These are phyloP conservation scores for Ehretia macrophylla DNA, from an alignment of 257 asterid species.

Conservation along the genomic window DNA sequence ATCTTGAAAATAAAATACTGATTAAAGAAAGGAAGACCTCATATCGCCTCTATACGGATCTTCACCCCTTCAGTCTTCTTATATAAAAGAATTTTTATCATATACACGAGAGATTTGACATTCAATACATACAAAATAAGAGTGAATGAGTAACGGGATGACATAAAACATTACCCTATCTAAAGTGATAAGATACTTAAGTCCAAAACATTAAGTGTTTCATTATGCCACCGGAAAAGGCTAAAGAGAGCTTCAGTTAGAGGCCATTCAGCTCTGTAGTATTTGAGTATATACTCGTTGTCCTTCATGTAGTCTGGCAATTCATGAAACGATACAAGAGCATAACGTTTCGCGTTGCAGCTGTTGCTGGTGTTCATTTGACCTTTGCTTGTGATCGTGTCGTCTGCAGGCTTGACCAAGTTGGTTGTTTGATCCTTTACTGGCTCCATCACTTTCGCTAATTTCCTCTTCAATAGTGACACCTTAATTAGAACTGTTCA, in stretches of 20 bases:
- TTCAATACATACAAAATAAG: too few relatives aligned
- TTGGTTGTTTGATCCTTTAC: conserved; percentile 7
- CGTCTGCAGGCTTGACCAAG: conserved; percentile 14
- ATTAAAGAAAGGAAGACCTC: neutral
- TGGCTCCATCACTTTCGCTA: conserved; percentile 29
- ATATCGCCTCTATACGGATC: neutral
- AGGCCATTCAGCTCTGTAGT: conserved; percentile 87
- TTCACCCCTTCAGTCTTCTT: too few relatives aligned
- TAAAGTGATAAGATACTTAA: too few relatives aligned
- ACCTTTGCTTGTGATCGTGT: conserved; percentile 3
- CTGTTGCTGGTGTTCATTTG: too few relatives aligned
- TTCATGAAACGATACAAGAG: conserved; percentile 52
- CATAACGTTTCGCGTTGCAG: conserved; percentile 16
- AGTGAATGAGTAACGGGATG: too few relatives aligned
- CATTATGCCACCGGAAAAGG: conserved; percentile 90
- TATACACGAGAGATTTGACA: too few relatives aligned
- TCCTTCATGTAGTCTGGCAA: conserved; percentile 95
- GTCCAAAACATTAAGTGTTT: conserved; percentile 98
- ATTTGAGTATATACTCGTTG: conserved; percentile 68
- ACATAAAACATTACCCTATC: too few relatives aligned
- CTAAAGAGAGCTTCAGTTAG: conserved; percentile 72
- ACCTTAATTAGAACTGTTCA: conserved; percentile 17
- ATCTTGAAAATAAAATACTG: neutral
- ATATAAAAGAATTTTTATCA: too few relatives aligned
- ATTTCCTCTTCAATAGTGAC: conserved; percentile 42